phyloP scores from a whole-genome alignment of 352 stramenopile genomes.

The Phytophthora palmivora region DNA sequence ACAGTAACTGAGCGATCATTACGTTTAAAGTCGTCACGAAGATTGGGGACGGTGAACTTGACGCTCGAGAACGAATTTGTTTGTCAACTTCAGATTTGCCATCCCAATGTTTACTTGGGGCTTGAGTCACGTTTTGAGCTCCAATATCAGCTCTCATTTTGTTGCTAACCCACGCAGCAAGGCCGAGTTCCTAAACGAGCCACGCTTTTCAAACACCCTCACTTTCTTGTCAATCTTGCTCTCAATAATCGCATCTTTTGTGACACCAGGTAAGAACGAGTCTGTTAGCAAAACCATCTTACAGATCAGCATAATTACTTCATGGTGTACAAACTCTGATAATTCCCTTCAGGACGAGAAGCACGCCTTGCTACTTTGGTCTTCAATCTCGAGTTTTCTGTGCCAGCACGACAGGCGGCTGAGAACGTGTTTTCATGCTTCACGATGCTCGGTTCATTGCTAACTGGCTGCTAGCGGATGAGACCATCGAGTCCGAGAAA shows the following conservation, averaged over 20 bases:
- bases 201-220: slow-evolving; percentile 44
- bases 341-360: slow-evolving; percentile 71
- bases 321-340: background rate
- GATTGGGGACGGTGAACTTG: slow-evolving; percentile 3
- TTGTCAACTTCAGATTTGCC: slow-evolving; percentile 12
- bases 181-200: slow-evolving; percentile 33
- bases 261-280: slow-evolving; percentile 68
- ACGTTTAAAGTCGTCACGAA: slow-evolving; percentile 11
- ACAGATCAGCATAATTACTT: slow-evolving; percentile 5
- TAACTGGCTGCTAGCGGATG: too few species aligned
- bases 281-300: slow-evolving; percentile 25
- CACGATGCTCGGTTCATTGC: too few species aligned
- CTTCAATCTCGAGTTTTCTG: slow-evolving; percentile 21
- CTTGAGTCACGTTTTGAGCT: slow-evolving; percentile 21
- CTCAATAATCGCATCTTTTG: slow-evolving; percentile 39
- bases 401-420: background rate
- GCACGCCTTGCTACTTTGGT: slow-evolving; percentile 53
- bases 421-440: too few species aligned
- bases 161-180: slow-evolving; percentile 61
- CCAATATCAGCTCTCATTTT: slow-evolving; percentile 61
- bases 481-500: too few species aligned
- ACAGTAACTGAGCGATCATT: slow-evolving; percentile 2
- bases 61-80: slow-evolving; percentile 15
- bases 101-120: slow-evolving; percentile 5
- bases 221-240: slow-evolving; percentile 71